A percentile compares a stretch with the other conserved stretches of the same genome.
Conservation (phyloP, 2,329 filamentous ascomycete genomes). For the Cadophora malorum region DNA sequence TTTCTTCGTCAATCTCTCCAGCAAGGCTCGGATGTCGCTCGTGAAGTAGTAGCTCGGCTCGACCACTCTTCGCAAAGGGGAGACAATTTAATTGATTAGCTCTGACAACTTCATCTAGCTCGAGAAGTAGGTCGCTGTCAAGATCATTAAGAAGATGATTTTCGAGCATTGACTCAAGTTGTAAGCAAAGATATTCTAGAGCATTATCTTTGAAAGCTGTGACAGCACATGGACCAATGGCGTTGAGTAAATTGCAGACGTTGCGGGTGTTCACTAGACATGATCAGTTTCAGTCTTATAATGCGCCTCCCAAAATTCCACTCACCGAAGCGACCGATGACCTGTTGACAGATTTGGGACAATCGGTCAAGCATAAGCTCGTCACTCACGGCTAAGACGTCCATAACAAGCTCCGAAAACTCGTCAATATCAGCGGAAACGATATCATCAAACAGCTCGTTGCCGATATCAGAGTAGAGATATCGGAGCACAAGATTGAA, state of each 20-base stretch:
- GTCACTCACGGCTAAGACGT: conserved; percentile 88
- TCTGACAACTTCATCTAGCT: conserved; percentile 81
- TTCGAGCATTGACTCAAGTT: conserved; percentile 90
- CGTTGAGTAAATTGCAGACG: conserved; percentile 83
- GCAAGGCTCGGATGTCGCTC: conserved; percentile 53
- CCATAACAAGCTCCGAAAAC: conserved; percentile 87
- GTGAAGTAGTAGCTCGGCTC: conserved; percentile 69
- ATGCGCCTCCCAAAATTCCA: conserved; percentile 24
- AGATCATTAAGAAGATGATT: conserved; percentile 87
- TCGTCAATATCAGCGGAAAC: conserved; percentile 76
- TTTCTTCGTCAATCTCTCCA: conserved; percentile 71
- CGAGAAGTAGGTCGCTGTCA: conserved; percentile 80
- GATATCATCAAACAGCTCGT: conserved; percentile 81
- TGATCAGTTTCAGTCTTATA: conserved; percentile 12
- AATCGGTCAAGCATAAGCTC: conserved; percentile 94
- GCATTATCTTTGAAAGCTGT: conserved; percentile 86
- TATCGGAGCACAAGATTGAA: conserved; percentile 82
- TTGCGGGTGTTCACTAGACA: conserved; percentile 77
- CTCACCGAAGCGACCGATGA: conserved; percentile 78
- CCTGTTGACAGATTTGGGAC: conserved; percentile 85
- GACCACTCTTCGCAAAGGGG: conserved; percentile 78
- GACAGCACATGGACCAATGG: conserved; percentile 82
- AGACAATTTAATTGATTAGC: conserved; percentile 81
- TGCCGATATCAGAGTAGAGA: conserved; percentile 83
- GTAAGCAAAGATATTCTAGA: conserved; percentile 89